Evolutionary conservation across 2,329 filamentous ascomycete species (phyloP).

Genomic region (Hypoxylon rubiginosum): DNA sequence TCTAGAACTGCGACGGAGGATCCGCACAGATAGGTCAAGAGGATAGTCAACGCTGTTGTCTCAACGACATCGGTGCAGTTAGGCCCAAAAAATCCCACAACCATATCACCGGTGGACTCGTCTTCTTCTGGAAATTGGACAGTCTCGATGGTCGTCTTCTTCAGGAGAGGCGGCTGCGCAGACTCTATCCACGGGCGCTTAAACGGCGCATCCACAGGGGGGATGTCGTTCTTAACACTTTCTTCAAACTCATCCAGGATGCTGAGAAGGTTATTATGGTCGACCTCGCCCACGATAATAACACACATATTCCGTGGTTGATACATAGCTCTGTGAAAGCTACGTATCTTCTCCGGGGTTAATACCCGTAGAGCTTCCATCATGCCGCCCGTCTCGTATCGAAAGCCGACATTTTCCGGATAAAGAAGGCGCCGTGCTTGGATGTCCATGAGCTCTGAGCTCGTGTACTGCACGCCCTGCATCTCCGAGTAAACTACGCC

Average conservation of each 20-base stretch:
- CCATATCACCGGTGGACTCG: constrained; percentile 89
- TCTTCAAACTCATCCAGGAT: constrained; percentile 91
- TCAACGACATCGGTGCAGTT: constrained; percentile 78
- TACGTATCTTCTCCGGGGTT: constrained; percentile 90
- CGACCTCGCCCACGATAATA: constrained; percentile 90
- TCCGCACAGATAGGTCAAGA: constrained; percentile 89
- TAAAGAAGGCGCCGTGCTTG: constrained; percentile 85
- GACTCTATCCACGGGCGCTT: constrained; percentile 93
- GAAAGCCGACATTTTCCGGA: constrained; percentile 89
- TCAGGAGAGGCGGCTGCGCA: constrained; percentile 78
- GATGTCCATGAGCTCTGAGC: constrained; percentile 88
- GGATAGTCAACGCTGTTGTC: constrained; percentile 80
- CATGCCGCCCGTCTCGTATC: constrained; percentile 98
- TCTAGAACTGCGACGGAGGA: constrained; percentile 94
- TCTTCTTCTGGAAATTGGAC: constrained; percentile 97
- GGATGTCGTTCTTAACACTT: constrained; percentile 85
- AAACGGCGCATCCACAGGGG: constrained; percentile 80
- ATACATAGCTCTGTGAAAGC: constrained; percentile 97
- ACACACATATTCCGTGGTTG: constrained; percentile 95
- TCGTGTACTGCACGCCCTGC: constrained; percentile 92
- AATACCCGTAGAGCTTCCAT: constrained; percentile 90
- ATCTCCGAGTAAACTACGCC: constrained; percentile 99
- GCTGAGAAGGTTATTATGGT: constrained; percentile 82
- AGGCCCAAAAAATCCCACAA: constrained; percentile 89
- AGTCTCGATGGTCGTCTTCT: constrained; percentile 78